Evolutionary conservation across 2,329 filamentous ascomycete species (phyloP).

Genomic region (Fusarium verticillioides): DNA sequence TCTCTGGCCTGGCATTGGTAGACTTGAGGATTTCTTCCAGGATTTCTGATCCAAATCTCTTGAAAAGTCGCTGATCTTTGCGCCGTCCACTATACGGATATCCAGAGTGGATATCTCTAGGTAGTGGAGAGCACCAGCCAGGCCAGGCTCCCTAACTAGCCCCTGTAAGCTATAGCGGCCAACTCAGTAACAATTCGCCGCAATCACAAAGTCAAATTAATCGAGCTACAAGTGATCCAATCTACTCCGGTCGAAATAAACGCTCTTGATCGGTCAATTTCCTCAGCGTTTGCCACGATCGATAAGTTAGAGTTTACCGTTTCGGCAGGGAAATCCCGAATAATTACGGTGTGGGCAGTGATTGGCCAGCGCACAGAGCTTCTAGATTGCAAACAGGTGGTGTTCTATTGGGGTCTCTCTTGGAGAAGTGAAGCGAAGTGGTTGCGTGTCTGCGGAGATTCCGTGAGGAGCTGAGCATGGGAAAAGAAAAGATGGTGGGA

Average conservation of each 20-base stretch:
- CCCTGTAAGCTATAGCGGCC: background rate
- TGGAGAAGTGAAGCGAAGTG: constrained; percentile 18
- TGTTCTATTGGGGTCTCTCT: constrained; percentile 22
- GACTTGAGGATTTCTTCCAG: constrained; percentile 22
- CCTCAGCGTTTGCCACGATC: background rate
- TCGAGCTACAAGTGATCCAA: background rate
- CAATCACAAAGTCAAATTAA: background rate
- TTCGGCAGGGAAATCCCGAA: constrained; percentile 11
- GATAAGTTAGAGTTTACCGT: background rate
- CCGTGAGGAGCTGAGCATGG: constrained; percentile 27
- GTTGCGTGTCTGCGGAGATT: constrained; percentile 24
- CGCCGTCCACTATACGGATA: constrained; percentile 11
- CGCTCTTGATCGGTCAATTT: background rate
- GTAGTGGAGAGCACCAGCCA: background rate
- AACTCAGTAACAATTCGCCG: background rate
- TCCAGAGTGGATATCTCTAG: background rate
- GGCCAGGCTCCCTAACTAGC: background rate
- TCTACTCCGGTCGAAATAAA: background rate
- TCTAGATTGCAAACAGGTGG: constrained; percentile 8
- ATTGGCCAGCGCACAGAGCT: background rate
- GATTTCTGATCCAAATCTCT: constrained; percentile 34
- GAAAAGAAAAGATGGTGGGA: constrained; percentile 6
- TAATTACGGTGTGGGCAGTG: background rate
- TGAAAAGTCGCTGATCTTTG: constrained; percentile 42
- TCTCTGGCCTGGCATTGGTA: background rate